A percentile compares a stretch with the other conserved stretches of the same genome.
Conservation (phyloP, 352 stramenopile genomes). For the Phytophthora macrochlamydospora region DNA sequence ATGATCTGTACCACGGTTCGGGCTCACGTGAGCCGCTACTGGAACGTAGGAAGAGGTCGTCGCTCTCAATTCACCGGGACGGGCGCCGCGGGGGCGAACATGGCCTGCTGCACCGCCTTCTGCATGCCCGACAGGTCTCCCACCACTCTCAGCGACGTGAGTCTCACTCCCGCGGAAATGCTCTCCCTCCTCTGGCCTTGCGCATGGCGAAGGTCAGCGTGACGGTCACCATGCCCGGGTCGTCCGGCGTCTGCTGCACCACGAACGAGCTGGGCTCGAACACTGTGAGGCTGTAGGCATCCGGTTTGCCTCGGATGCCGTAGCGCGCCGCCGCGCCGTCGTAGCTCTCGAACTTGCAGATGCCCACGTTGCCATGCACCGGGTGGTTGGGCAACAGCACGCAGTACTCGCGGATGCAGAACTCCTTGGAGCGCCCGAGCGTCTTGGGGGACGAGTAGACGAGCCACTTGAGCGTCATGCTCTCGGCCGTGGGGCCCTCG, state of each 20-base stretch:
- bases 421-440: slow-evolving; percentile 81
- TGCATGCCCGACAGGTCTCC: slow-evolving; percentile 62
- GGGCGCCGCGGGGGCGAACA: slow-evolving; percentile 62
- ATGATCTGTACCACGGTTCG: too few species aligned
- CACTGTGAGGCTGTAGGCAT: slow-evolving; percentile 80
- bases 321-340: slow-evolving; percentile 78
- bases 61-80: too few species aligned
- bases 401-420: slow-evolving; percentile 85
- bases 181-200: slow-evolving; percentile 72
- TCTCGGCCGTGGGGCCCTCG: slow-evolving; percentile 38
- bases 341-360: slow-evolving; percentile 85
- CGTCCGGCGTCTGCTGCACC: slow-evolving; percentile 71
- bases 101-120: slow-evolving; percentile 65
- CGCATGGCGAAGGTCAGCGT: slow-evolving; percentile 82
- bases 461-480: slow-evolving; percentile 88
- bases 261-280: slow-evolving; percentile 81
- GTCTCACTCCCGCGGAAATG: slow-evolving; percentile 73
- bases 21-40: too few species aligned
- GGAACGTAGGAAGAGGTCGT: too few species aligned
- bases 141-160: slow-evolving; percentile 68
- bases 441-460: slow-evolving; percentile 82
- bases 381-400: slow-evolving; percentile 59
- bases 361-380: slow-evolving; percentile 62
- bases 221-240: slow-evolving; percentile 61
- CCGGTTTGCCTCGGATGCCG: slow-evolving; percentile 68